These are phyloP conservation scores for Cinnamomum micranthum DNA, from an alignment of 164 flowering plant genomes.

Conservation along the genomic window DNA sequence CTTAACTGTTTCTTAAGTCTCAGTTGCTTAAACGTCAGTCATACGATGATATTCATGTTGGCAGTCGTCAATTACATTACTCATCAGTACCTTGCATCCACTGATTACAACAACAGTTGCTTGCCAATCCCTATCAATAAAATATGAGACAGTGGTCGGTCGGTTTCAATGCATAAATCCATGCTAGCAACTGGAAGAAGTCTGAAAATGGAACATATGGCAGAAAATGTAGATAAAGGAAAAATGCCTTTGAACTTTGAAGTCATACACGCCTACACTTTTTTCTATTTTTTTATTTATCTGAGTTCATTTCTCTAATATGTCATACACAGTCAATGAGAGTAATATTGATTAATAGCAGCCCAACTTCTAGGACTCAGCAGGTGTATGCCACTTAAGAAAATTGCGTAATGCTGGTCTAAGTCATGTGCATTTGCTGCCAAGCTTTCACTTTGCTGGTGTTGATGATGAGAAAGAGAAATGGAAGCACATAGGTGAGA, in stretches of 20 bases:
- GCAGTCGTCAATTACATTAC: neutral
- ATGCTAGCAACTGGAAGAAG: too few species aligned
- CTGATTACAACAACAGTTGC: neutral
- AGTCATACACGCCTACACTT: too few species aligned
- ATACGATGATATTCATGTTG: neutral
- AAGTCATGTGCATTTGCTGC: constrained; percentile 83
- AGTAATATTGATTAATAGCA: neutral
- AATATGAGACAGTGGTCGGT: neutral
- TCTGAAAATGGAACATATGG: neutral
- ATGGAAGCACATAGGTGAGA: constrained; percentile 71
- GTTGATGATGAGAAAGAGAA: constrained; percentile 80
- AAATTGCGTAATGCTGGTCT: constrained; percentile 72
- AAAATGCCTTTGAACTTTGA: too few species aligned
- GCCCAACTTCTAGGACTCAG: constrained; percentile 69
- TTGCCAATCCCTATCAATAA: neutral
- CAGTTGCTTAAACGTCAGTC: neutral
- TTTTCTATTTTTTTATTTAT: too few species aligned
- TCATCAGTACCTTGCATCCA: neutral
- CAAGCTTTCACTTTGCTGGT: constrained; percentile 80
- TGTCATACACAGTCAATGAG: neutral
- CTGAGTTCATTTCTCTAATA: neutral
- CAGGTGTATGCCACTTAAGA: constrained; percentile 70
- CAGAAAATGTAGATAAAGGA: too few species aligned
- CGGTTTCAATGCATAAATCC: neutral
- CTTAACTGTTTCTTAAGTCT: neutral